Conservation (phyloP, 2,329 filamentous ascomycete genomes). For the Colletotrichum aenigma region DNA sequence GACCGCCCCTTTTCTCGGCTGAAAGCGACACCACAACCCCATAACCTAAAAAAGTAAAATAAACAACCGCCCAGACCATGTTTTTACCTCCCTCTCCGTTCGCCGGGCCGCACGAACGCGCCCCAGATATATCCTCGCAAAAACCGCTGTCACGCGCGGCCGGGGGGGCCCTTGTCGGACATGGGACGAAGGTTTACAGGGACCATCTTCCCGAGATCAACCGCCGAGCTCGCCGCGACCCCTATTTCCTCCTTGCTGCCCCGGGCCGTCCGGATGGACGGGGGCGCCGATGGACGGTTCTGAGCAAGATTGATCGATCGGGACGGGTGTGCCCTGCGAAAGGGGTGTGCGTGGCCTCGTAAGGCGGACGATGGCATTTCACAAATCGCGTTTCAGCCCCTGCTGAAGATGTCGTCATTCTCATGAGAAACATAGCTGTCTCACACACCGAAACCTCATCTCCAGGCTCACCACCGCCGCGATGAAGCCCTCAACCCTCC, state of each 20-base stretch:
- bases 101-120: background rate
- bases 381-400: background rate
- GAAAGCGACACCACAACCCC: background rate
- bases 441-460: background rate
- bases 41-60: background rate
- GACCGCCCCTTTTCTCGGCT: background rate
- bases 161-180: background rate
- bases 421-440: background rate
- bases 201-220: background rate
- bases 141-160: background rate
- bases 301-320: background rate
- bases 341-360: background rate
- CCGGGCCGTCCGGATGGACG: background rate
- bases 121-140: background rate
- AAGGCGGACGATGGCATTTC: background rate
- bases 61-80: background rate
- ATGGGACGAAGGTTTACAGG: conserved; percentile 4
- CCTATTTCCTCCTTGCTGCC: background rate
- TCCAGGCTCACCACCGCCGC: background rate
- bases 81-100: background rate
- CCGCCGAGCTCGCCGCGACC: background rate
- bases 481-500: background rate
- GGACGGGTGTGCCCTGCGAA: background rate
- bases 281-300: background rate
- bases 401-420: background rate